Conservation (phyloP, 129 eudicot species). For the Gnaphalium uliginosum region DNA sequence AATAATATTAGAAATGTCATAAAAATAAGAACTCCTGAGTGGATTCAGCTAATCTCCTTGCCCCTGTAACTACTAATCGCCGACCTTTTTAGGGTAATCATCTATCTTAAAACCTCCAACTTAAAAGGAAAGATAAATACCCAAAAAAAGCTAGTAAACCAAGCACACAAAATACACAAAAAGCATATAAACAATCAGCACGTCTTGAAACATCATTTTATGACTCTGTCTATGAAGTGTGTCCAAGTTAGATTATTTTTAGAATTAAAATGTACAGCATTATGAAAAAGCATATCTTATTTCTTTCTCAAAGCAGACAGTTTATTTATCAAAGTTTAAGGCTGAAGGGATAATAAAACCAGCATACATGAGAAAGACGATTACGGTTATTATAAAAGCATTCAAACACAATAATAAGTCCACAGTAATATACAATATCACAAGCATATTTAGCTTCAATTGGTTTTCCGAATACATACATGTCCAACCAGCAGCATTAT, state of each 20-base stretch:
- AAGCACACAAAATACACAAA: background rate
- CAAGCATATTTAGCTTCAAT: constrained; percentile 23
- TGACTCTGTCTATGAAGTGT: background rate
- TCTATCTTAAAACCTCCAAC: too few species aligned
- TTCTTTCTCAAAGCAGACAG: background rate
- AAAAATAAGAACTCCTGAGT: too few species aligned
- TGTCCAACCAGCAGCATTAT: constrained; percentile 19
- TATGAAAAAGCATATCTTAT: too few species aligned
- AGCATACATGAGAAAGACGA: background rate
- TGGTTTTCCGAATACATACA: constrained; percentile 35
- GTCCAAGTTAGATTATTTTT: too few species aligned
- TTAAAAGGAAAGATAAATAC: too few species aligned
- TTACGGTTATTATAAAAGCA: constrained; percentile 8
- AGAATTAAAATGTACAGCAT: background rate
- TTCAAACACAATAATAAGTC: constrained; percentile 23
- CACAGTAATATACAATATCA: constrained; percentile 40
- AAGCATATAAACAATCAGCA: background rate
- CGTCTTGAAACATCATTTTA: background rate
- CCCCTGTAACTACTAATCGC: too few species aligned
- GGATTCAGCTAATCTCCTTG: too few species aligned
- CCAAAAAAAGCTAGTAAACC: too few species aligned
- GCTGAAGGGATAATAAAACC: background rate
- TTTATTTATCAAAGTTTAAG: background rate
- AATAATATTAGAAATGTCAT: too few species aligned
- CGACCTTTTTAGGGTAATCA: too few species aligned